Evolutionary conservation across 768 basidiomycete genomes (phyloP).

Genomic region (Lentinula sp.): DNA sequence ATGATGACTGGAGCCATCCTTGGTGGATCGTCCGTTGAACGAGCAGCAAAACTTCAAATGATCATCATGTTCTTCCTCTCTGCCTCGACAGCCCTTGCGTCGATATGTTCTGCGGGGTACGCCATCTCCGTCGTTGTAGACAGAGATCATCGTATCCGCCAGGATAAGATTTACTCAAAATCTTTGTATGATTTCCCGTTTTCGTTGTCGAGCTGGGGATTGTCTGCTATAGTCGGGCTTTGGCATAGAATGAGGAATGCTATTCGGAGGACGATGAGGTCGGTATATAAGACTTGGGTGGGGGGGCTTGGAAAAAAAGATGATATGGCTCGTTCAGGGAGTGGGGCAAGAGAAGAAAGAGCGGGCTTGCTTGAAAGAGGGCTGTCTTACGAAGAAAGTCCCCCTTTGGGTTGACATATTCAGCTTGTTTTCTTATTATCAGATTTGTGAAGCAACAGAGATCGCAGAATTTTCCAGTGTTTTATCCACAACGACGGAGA

Average conservation of each 20-base stretch:
- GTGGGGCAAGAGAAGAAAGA: neutral
- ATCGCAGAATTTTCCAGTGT: too few species aligned
- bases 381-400: neutral
- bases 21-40: slow-evolving; percentile 77
- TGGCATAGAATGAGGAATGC: neutral
- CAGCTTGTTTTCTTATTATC: too few species aligned
- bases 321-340: neutral
- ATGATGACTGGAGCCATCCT: slow-evolving; percentile 94
- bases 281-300: neutral
- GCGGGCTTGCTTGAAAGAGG: slow-evolving; percentile 2
- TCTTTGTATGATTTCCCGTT: slow-evolving; percentile 1
- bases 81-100: slow-evolving; percentile 65
- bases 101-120: slow-evolving; percentile 57
- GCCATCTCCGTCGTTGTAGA: slow-evolving; percentile 65
- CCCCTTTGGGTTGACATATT: neutral
- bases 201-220: neutral
- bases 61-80: slow-evolving; percentile 94
- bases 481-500: too few species aligned
- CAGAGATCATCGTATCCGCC: slow-evolving; percentile 53
- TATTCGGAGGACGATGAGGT: neutral
- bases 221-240: neutral
- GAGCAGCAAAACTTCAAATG: slow-evolving; percentile 85
- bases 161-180: slow-evolving; percentile 53
- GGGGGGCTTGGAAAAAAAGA: neutral
- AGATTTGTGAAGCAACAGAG: too few species aligned